Conservation (phyloP, 768 basidiomycete species). For the Lentinula sp. region DNA sequence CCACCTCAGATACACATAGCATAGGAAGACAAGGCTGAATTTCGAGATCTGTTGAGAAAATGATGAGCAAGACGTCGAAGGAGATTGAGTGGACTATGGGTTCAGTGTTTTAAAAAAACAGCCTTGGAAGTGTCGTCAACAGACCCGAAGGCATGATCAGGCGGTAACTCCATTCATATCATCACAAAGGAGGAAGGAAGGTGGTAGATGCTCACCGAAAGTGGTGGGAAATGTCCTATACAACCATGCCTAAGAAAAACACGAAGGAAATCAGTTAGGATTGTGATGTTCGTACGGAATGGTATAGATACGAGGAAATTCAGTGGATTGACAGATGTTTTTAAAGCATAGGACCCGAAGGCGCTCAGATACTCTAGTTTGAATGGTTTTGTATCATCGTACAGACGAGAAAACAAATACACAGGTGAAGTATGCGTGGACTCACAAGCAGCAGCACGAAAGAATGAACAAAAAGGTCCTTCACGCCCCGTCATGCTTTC, state of each 20-base stretch:
- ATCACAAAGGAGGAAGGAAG: conserved; percentile 32
- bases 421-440: neutral
- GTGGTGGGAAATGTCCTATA: neutral
- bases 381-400: conserved; percentile 63
- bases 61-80: conserved; percentile 1
- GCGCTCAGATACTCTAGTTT: conserved; percentile 95
- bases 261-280: neutral
- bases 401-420: conserved; percentile 3
- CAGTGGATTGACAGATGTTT: conserved; percentile 52
- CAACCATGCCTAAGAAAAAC: neutral
- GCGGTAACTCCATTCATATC: conserved; percentile 82
- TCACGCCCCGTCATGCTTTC: neutral
- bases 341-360: conserved; percentile 62
- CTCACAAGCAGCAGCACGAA: neutral
- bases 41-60: neutral
- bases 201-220: conserved; percentile 25
- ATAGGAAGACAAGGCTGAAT: neutral
- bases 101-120: conserved; percentile 70
- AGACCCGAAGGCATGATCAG: conserved; percentile 45
- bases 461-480: neutral
- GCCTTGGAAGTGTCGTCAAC: conserved; percentile 80
- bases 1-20: neutral
- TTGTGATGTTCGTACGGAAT: neutral
- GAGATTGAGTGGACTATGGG: conserved; percentile 3
- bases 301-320: conserved; percentile 18